Base-by-base conservation (phyloP, 805 yeast genomes). In the Scheffersomyces ergatensis region DNA sequence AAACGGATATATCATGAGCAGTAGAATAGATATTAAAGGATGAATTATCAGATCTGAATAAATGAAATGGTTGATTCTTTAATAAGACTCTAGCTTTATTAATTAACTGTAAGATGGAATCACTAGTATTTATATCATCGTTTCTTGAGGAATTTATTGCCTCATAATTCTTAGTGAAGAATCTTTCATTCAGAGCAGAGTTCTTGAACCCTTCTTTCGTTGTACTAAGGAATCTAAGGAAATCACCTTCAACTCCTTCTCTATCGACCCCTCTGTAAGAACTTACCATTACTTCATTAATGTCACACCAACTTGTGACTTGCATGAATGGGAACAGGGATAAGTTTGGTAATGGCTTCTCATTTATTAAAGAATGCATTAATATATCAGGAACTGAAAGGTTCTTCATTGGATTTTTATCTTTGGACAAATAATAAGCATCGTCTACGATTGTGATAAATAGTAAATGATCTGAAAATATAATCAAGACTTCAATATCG, bases 361-460 rank as follows among this genome's bases (percentile, higher is more conserved):
- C 95, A 57, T 92, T 92, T 23, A 86, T 79, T 55, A 92, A 70
- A 0, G 97, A 88, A 54, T 90, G 95, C 95, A 90, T 88, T 44
- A 92, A 65, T 35, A 88, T 73, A 58, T 89, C 96, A 0, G 96
- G 75, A 12, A 85, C 70, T 2, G 83, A 72, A 2, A 93, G 85
- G 36, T 69, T 72, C 20, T 71, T 54, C 14, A 27, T 33, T 29
- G 40, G 45, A 18, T 43, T 37, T 31, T 47, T 37, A 34, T 50
- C 45, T 8, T 50, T 42, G 18, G 43, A 47, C 15, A 39, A 43
- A 38, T 70, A 69, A 47, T 70, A 67, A 3, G 60, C 58, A 26
- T 67, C 65, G 51, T 82, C 78, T 31, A 65, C 46, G 33, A 85
- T 71, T 36, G 74, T 72, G 36, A 89, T 63, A 44, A 89, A 78